Evolutionary conservation across 1,139 yeast genomes (phyloP).

Genomic region (Blastobotrys arbuscula): DNA sequence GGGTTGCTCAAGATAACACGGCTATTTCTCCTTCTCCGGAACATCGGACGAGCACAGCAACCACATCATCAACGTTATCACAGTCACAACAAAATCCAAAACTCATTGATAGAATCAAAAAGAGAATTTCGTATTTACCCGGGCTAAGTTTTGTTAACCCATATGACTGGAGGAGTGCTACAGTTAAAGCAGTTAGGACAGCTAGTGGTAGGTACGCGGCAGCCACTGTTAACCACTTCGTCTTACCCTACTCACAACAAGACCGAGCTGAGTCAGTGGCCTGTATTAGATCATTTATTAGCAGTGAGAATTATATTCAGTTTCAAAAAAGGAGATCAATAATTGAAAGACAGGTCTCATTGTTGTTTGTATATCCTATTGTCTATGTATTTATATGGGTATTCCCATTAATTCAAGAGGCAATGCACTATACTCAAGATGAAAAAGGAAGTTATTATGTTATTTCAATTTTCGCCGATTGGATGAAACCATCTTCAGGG

Average conservation of each 20-base stretch:
- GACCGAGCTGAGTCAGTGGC: slow-evolving; percentile 22
- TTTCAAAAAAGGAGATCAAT: slow-evolving; percentile 48
- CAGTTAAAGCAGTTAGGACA: slow-evolving; percentile 13
- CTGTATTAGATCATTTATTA: slow-evolving; percentile 12
- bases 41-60: neutral
- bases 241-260: slow-evolving; percentile 48
- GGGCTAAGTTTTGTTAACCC: slow-evolving; percentile 17
- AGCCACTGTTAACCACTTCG: slow-evolving; percentile 15
- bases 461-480: slow-evolving; percentile 60
- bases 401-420: slow-evolving; percentile 52
- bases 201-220: slow-evolving; percentile 11
- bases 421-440: slow-evolving; percentile 11
- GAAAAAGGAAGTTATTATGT: slow-evolving; percentile 35
- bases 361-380: slow-evolving; percentile 71
- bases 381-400: slow-evolving; percentile 73
- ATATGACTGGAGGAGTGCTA: slow-evolving; percentile 18
- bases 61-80: neutral
- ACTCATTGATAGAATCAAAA: neutral
- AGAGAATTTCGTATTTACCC: slow-evolving; percentile 16
- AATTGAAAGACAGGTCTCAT: slow-evolving; percentile 67
- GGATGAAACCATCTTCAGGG: slow-evolving; percentile 55
- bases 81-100: neutral
- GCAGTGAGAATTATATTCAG: slow-evolving; percentile 18
- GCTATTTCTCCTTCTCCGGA: neutral
- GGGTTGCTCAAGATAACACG: neutral